Percentiles rank a stretch among this genome's conserved stretches.
These are phyloP conservation scores for Pythium monospermum DNA, from an alignment of 352 stramenopile genomes.

Conservation along the genomic window DNA sequence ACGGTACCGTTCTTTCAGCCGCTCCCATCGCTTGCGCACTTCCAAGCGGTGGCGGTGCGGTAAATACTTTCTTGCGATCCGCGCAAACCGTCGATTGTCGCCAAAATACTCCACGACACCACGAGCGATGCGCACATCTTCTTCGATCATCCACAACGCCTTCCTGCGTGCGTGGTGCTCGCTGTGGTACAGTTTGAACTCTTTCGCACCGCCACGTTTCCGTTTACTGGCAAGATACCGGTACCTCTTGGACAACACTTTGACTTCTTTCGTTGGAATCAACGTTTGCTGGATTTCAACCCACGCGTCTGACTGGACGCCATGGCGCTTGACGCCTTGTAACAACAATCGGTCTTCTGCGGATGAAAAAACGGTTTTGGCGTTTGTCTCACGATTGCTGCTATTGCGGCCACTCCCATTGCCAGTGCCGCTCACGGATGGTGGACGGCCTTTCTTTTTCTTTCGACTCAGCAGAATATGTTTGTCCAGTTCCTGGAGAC, in stretches of 20 bases:
- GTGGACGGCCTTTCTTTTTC: constrained; percentile 28
- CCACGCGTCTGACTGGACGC: constrained; percentile 45
- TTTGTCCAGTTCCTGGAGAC: constrained; percentile 66
- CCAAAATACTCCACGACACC: constrained; percentile 59
- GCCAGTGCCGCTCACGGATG: too few species aligned
- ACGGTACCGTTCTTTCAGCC: constrained; percentile 19
- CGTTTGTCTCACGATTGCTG: neutral
- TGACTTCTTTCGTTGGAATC: constrained; percentile 46
- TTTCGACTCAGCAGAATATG: constrained; percentile 44
- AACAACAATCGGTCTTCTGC: constrained; percentile 65
- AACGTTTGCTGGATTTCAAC: constrained; percentile 57
- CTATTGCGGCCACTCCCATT: constrained; percentile 31
- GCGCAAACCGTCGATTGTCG: constrained; percentile 59
- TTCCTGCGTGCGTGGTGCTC: constrained; percentile 33
- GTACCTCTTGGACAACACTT: constrained; percentile 56
- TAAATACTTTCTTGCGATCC: constrained; percentile 48
- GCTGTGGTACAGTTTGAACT: constrained; percentile 55
- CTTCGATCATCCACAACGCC: constrained; percentile 65
- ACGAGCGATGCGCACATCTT: constrained; percentile 72
- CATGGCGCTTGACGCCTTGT: constrained; percentile 64
- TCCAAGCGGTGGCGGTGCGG: constrained; percentile 63
- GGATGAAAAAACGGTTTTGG: constrained; percentile 27
- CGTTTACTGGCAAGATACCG: constrained; percentile 66
- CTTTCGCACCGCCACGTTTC: constrained; percentile 31
- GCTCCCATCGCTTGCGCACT: constrained; percentile 64